Evolutionary conservation across 1,139 yeast species (phyloP).

Genomic region (Yamadazyma aaseri): DNA sequence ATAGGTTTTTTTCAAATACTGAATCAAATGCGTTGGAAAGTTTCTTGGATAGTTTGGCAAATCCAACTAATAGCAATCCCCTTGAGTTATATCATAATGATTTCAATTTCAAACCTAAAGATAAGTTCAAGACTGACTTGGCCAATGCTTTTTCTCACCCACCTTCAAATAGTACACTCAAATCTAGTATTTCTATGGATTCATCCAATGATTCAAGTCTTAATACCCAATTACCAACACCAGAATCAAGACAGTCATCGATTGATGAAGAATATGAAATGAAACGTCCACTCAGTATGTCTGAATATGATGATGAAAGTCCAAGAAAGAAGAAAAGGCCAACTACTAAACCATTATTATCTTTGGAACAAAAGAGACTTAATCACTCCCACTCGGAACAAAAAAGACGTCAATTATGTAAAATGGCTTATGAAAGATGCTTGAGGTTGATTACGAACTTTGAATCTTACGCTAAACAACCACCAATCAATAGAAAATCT

Average conservation of each 20-base stretch:
- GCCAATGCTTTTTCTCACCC: conserved; percentile 41
- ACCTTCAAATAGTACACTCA: conserved; percentile 10
- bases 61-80: conserved; percentile 27
- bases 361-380: conserved; percentile 65
- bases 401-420: conserved; percentile 69
- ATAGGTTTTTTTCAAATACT: conserved; percentile 44
- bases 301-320: conserved; percentile 12
- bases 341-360: conserved; percentile 46
- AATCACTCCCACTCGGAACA: conserved; percentile 79
- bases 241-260: conserved; percentile 31
- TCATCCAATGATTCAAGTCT: conserved; percentile 2
- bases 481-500: conserved; percentile 30
- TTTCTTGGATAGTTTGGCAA: conserved; percentile 45
- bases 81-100: conserved; percentile 30
- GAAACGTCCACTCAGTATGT: conserved; percentile 12
- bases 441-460: conserved; percentile 41
- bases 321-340: conserved; percentile 31
- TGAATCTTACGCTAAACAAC: conserved; percentile 38
- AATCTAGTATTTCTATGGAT: conserved; percentile 1
- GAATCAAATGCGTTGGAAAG: conserved; percentile 46
- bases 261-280: conserved; percentile 12
- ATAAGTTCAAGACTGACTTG: conserved; percentile 28
- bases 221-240: conserved; percentile 36
- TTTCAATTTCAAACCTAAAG: conserved; percentile 20
- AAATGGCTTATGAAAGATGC: conserved; percentile 57